Evolutionary conservation across 768 basidiomycete species (phyloP), one percentile per base, ranked within the genome.

Genomic region (Suillus spraguei): DNA sequence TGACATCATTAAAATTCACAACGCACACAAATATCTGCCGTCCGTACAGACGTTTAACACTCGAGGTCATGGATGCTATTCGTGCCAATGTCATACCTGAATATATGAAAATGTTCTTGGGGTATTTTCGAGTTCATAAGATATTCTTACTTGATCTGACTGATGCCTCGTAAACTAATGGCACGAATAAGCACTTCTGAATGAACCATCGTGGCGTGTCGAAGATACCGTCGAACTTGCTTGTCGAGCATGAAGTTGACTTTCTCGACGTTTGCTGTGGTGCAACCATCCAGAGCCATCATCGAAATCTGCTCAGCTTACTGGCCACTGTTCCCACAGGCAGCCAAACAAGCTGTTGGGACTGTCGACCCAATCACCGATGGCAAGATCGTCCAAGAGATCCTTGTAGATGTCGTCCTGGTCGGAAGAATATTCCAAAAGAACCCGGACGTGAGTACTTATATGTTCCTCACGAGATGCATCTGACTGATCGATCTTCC

Each of bases 1-100:
- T 67, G 87, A 90, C 70, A 87, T 88, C 70, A 86, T 91, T 44
- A 89, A 92, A 71, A 68, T 92, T 20, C 91, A 92, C 70, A 83
- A 74, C 9, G 91, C 90, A 3, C 90, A 93, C 70, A 90, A 85
- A 36, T 75, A 73, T 62, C 82, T 91, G n/a, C 38, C 88, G 1
- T 4, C 92, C 92, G n/a, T n/a, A n/a, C n/a, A n/a, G n/a, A 28
- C 86, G 91, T 32, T 85, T 85, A 65, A 82, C 89, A 3, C 79
- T 92, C 39, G 85, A 85, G 49, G 65, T 94, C 50, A 74, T 85
- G 53, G 70, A 81, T 50, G 71, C 77, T 28, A 76, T 85, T 33
- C 85, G 91, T 8, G 77, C n/a, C n/a, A n/a, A 78, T 49, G 81
- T 80, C 16, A 88, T 91, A 67, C 85, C 86, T 0, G 72, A 79